Percentiles rank a stretch among this genome's conserved stretches.
Evolutionary conservation across 306 rosid genomes (phyloP).

Genomic region (Sicyos edulis): DNA sequence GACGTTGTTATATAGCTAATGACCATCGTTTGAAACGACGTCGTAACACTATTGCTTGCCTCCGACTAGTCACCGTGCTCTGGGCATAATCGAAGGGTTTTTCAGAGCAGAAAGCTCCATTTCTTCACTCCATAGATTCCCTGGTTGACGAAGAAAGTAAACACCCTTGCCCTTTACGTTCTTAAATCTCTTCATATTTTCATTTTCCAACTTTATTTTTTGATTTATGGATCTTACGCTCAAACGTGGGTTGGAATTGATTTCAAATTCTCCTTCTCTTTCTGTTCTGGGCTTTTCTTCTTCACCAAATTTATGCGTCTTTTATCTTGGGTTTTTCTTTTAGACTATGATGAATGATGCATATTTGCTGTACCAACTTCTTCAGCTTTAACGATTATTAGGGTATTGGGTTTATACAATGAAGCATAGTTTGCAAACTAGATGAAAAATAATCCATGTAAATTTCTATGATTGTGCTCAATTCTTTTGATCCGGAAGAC

Average conservation of each 20-base stretch:
- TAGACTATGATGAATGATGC: not conserved
- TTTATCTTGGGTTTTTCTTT: not conserved
- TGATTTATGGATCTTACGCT: not conserved
- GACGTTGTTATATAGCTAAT: not conserved
- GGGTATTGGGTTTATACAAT: not conserved
- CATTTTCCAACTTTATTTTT: not conserved
- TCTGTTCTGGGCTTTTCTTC: not conserved
- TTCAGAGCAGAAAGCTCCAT: conserved; percentile 8
- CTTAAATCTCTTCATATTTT: not conserved
- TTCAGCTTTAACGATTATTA: not conserved
- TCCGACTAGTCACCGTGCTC: not conserved
- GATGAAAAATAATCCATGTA: not conserved
- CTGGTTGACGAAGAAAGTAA: not conserved
- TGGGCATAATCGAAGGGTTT: not conserved
- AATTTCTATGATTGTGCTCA: not conserved
- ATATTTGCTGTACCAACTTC: not conserved
- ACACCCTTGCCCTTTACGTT: not conserved
- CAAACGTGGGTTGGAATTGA: not conserved
- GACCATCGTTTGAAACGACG: not conserved
- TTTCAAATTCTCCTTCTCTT: not conserved
- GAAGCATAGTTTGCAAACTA: not conserved
- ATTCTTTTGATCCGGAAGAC: not conserved
- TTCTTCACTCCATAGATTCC: not conserved
- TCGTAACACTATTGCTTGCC: not conserved
- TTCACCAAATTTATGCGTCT: not conserved